Conservation (phyloP, 1,139 yeast species). For the Yamadazyma kanchanaburiensis region DNA sequence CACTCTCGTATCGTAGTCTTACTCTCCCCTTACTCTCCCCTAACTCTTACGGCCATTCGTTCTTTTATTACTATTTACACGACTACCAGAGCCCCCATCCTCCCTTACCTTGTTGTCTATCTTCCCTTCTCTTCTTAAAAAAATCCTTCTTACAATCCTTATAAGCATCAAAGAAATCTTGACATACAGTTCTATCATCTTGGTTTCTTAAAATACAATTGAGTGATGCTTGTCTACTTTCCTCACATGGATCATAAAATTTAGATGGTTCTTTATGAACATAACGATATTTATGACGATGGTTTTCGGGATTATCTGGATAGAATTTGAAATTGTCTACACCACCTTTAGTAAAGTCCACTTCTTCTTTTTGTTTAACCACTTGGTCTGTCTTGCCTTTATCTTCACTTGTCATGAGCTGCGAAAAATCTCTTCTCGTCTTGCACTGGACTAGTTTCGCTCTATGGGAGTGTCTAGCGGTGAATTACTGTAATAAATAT, state of each 20-base stretch:
- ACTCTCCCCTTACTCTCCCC: too few species aligned
- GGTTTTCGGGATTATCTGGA: slow-evolving; percentile 76
- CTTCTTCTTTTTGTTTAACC: slow-evolving; percentile 40
- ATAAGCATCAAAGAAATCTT: slow-evolving; percentile 87
- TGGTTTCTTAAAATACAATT: slow-evolving; percentile 75
- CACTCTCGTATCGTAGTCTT: too few species aligned
- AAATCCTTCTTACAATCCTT: slow-evolving; percentile 89
- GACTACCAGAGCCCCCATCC: slow-evolving; percentile 46
- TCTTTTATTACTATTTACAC: slow-evolving; percentile 4
- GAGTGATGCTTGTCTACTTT: slow-evolving; percentile 82
- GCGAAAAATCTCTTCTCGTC: too few species aligned
- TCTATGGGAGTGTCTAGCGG: too few species aligned
- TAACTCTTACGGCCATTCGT: too few species aligned
- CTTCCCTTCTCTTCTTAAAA: slow-evolving; percentile 41
- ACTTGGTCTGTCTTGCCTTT: slow-evolving; percentile 32
- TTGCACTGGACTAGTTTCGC: too few species aligned
- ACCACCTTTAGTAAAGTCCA: slow-evolving; percentile 56
- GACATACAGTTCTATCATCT: slow-evolving; percentile 70
- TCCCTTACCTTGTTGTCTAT: slow-evolving; percentile 35
- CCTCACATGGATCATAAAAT: slow-evolving; percentile 90
- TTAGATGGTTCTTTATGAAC: slow-evolving; percentile 72
- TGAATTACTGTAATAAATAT: too few species aligned
- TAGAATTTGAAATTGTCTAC: slow-evolving; percentile 63
- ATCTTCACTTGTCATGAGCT: too few species aligned
- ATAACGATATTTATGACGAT: slow-evolving; percentile 59